A percentile compares a stretch with the other conserved stretches of the same genome.
phyloP scores from a whole-genome alignment of 2,329 filamentous ascomycete genomes.

The Sclerotinia sclerotiorum region DNA sequence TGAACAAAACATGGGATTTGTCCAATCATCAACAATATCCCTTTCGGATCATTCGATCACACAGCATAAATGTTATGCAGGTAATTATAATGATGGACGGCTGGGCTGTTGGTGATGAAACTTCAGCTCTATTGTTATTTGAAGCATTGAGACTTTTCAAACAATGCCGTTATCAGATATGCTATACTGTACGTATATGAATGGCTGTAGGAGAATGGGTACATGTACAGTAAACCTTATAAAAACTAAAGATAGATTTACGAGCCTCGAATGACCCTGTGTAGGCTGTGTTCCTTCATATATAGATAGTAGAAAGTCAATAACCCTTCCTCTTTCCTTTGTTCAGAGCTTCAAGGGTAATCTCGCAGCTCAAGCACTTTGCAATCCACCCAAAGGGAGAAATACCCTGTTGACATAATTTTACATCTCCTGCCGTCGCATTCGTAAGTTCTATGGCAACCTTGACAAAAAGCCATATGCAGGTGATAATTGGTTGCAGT shows the following conservation, averaged over 20 bases:
- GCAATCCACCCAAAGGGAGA: background rate
- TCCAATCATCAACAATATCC: background rate
- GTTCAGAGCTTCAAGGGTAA: background rate
- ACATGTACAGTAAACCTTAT: too few species aligned
- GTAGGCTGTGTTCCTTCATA: background rate
- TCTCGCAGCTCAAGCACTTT: background rate
- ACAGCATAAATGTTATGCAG: constrained; percentile 2
- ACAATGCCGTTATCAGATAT: too few species aligned
- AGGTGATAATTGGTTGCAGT: background rate
- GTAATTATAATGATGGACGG: background rate
- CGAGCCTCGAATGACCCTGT: background rate
- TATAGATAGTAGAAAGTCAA: background rate
- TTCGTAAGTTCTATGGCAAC: background rate
- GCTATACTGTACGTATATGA: too few species aligned
- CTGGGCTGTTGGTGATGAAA: background rate
- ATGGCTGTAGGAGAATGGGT: too few species aligned
- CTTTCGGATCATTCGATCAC: background rate
- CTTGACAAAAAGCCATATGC: background rate
- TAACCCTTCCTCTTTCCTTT: background rate
- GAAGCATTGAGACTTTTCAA: background rate
- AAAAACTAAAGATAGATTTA: background rate
- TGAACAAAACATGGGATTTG: background rate
- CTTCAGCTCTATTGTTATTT: background rate
- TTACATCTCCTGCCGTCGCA: background rate
- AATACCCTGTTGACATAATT: background rate